Conservation (phyloP, 2,329 filamentous ascomycete genomes). For the Diaporthe vaccinii region DNA sequence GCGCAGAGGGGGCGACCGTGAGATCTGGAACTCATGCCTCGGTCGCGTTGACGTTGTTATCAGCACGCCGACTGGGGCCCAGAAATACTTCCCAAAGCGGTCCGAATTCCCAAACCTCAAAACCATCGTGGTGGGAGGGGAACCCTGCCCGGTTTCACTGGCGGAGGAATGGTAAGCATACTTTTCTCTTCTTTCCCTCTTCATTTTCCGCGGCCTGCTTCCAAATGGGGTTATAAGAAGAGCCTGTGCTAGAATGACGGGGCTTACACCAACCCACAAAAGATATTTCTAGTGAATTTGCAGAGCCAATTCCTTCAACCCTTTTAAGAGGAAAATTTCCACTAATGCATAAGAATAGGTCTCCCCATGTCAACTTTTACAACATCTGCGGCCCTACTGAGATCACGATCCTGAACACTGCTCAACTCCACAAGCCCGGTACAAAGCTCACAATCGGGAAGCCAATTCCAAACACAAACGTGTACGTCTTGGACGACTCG, state of each 20-base stretch:
- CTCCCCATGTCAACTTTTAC: slow-evolving; percentile 61
- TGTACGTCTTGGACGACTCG: slow-evolving; percentile 66
- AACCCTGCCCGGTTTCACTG: slow-evolving; percentile 55
- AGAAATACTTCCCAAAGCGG: slow-evolving; percentile 58
- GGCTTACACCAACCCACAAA: not conserved
- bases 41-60: slow-evolving; percentile 66
- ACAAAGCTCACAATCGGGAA: slow-evolving; percentile 65
- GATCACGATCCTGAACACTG: slow-evolving; percentile 71
- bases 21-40: slow-evolving; percentile 60
- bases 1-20: slow-evolving; percentile 24
- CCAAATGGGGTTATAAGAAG: not conserved
- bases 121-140: slow-evolving; percentile 67
- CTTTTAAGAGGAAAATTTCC: not conserved
- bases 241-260: not conserved
- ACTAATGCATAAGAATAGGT: slow-evolving; percentile 40
- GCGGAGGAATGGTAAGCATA: slow-evolving; percentile 64
- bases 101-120: slow-evolving; percentile 64
- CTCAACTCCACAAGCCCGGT: slow-evolving; percentile 63
- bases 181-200: not conserved
- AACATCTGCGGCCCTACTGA: slow-evolving; percentile 74
- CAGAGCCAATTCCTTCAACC: not conserved
- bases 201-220: too few species aligned
- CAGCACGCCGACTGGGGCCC: slow-evolving; percentile 67
- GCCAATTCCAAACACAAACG: slow-evolving; percentile 69
- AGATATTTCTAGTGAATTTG: not conserved